Percentiles rank a stretch among this genome's conserved stretches.
These are phyloP conservation scores for Leccinum rimulosum DNA, from an alignment of 768 basidiomycete species.

Conservation along the genomic window DNA sequence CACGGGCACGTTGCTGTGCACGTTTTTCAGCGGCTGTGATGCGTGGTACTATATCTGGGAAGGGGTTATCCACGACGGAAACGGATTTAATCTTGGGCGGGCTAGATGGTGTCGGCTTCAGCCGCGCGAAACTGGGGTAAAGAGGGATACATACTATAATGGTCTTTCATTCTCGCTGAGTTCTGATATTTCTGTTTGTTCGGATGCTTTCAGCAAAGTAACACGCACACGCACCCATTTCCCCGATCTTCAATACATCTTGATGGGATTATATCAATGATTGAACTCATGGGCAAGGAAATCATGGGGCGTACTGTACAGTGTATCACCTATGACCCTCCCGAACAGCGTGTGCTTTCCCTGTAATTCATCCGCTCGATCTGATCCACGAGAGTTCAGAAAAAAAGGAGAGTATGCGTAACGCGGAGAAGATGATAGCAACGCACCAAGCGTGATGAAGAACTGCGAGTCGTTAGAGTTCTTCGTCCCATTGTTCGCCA, in stretches of 20 bases:
- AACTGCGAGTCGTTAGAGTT: conserved; percentile 94
- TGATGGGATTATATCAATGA: neutral
- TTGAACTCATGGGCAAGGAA: neutral
- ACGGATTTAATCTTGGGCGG: conserved; percentile 89
- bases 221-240: conserved; percentile 59
- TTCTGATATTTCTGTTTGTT: conserved; percentile 41
- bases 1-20: conserved; percentile 77
- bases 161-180: conserved; percentile 73
- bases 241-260: conserved; percentile 93
- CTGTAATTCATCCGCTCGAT: conserved; percentile 88
- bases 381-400: conserved; percentile 35
- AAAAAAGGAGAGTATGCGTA: neutral
- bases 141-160: conserved; percentile 58
- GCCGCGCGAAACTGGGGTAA: neutral
- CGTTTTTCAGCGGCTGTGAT: conserved; percentile 93
- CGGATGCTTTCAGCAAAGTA: neutral
- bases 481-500: conserved; percentile 89
- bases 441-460: conserved; percentile 84
- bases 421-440: neutral
- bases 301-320: conserved; percentile 65
- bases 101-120: conserved; percentile 37
- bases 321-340: conserved; percentile 81
- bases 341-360: conserved; percentile 96
- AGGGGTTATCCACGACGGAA: conserved; percentile 89
- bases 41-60: conserved; percentile 91